Evolutionary conservation across 2,329 filamentous ascomycete species (phyloP), one percentile per base, ranked within the genome.

Genomic region (Aquanectria penicillioides): DNA sequence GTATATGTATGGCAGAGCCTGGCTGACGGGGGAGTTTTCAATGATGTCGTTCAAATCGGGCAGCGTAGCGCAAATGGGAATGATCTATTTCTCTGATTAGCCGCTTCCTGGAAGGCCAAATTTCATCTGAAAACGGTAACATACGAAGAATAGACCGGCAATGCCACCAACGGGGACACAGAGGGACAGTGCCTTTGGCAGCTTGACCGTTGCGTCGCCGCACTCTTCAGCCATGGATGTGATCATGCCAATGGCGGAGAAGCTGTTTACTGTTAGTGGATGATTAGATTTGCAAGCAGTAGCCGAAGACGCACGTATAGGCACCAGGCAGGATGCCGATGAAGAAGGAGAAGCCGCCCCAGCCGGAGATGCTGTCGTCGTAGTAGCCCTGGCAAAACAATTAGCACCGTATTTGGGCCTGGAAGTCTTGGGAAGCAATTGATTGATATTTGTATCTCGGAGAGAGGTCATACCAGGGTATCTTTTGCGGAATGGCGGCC

Each of bases 1-100:
- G 81, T 94, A 93, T 31, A 94, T 79, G 12, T 89, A 78, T 3
- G 89, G 89, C 58, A 94, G 89, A 1, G 91, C 91, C 68, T 94
- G 91, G 9, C 88, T 89, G 28, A 87, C 91, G 5, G 88, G 83
- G 11, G 90, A 89, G 8, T 77, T 73, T 5, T 36, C 34, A n/a
- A 91, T 84, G 18, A 94, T 83, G 9, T 79, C 74, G 53, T 84
- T 68, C 3, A 93, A 82, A 34, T 89, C 82, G 0, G 91, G 90
- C 12, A 94, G 80, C 17, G 92, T 89, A 70, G 94, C 93, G 23
- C 67, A 69, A 4, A 69, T 59, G 8, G 67, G 67, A 10, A 69
- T 66, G 12, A 69, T 59, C 67, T 69, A 6, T 0, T 0, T 5
- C n/a, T 8, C 11, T 37, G 17, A 59, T 54, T 10, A 4, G 22